Evolutionary conservation across 2,329 filamentous ascomycete species (phyloP), one percentile per base, ranked within the genome.

Genomic region (Cyclaneusma minus): DNA sequence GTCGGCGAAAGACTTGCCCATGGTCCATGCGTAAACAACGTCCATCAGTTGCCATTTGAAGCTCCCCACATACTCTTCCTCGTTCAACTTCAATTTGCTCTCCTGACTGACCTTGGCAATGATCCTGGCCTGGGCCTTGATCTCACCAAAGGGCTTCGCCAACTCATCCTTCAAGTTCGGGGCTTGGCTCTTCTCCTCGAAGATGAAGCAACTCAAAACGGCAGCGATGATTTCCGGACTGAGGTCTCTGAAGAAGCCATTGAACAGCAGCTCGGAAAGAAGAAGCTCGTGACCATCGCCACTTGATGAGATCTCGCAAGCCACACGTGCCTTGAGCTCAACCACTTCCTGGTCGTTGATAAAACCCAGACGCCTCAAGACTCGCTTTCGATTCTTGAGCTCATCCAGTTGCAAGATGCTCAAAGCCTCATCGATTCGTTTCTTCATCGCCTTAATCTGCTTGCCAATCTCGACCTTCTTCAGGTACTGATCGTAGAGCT

Each of bases 1-100:
- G 41, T 93, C 75, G 1, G 80, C 72, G 58, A 98, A 98, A 1
- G 80, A 73, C 40, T 78, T 79, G 25, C 87, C 89, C 39, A 89
- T 78, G 4, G 83, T 77, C 89, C 89, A 98, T 5, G 79, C 68
- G 44, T 75, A 80, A 4, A 98, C 85, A 18, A 93, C 89, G 47
- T 94, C 87, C 87, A 98, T 95, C 26, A 98, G 62, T 58, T 95
- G 77, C 62, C 74, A 85, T 58, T 94, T 93, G 57, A 98, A 78
- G 26, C 73, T 76, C 41, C 80, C 64, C 13, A 89, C 68, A 44
- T 94, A 98, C 44, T 93, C 85, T 27, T 95, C 84, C 51, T 95
- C 87, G 40, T 93, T 89, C n/a, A 94, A 55, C 7, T 82, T 67
- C 22, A 98, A 61, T 57, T 98, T 98, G 52, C 82, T 89, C 55